phyloP scores from a whole-genome alignment of 306 rosid genomes.

The Medicago ruthenica region DNA sequence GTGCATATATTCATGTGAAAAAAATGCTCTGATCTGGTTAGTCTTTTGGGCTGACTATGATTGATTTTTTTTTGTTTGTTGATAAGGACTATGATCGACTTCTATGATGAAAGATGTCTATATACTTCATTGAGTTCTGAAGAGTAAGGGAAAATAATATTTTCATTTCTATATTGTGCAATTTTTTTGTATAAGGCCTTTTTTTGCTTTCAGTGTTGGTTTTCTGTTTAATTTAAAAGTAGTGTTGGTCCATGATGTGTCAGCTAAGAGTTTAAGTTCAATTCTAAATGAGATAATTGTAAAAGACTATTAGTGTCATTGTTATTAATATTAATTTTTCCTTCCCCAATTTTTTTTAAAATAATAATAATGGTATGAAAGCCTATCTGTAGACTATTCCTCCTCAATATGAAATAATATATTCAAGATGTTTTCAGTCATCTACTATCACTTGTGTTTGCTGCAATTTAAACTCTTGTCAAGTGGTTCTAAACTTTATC shows the following conservation, averaged over 20 bases:
- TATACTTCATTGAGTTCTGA: neutral
- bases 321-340: no score
- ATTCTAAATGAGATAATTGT: no score
- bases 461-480: no score
- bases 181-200: no score
- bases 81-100: no score
- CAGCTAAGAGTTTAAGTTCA: no score
- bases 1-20: neutral
- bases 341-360: no score
- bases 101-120: neutral
- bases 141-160: neutral
- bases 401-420: neutral
- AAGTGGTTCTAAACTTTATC: neutral
- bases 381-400: neutral
- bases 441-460: neutral
- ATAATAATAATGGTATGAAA: neutral
- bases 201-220: neutral
- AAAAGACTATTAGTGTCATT: no score
- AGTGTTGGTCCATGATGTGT: neutral
- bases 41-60: neutral
- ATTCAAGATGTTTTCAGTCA: neutral
- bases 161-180: no score
- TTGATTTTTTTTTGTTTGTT: no score
- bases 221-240: no score
- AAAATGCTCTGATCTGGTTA: slow-evolving; percentile 6